phyloP scores from a whole-genome alignment of 257 asterid genomes.

The Paraleonurus japonicus region DNA sequence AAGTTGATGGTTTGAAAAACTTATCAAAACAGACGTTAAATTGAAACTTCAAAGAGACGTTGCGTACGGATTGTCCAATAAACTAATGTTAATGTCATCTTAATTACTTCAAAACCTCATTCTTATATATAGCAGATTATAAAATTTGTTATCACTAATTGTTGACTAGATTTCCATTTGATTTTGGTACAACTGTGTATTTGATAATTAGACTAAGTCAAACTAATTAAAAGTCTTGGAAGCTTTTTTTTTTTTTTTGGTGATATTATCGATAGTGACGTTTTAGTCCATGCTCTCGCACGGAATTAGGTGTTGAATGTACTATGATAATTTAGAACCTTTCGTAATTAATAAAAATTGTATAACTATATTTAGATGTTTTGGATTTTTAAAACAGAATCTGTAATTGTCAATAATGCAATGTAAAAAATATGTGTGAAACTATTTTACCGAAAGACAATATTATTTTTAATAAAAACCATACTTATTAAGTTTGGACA shows the following conservation, averaged over 20 bases:
- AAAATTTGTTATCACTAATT: background rate
- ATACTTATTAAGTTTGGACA: too few relatives aligned
- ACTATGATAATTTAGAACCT: background rate
- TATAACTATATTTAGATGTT: background rate
- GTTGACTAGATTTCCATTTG: background rate
- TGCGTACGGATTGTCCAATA: background rate
- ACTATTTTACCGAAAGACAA: too few relatives aligned
- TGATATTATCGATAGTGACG: background rate
- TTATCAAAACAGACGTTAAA: too few relatives aligned
- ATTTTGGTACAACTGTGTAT: background rate
- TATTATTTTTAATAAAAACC: too few relatives aligned
- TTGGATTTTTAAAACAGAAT: too few relatives aligned
- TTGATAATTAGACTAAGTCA: background rate
- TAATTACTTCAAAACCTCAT: background rate
- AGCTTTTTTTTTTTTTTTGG: background rate
- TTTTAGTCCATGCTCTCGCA: background rate
- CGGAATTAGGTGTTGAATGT: background rate
- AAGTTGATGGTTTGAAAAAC: background rate
- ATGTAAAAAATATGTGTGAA: too few relatives aligned
- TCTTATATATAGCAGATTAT: background rate
- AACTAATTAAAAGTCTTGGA: background rate
- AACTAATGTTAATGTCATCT: background rate
- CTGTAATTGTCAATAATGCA: too few relatives aligned
- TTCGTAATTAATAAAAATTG: background rate
- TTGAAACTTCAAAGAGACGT: too few relatives aligned